phyloP scores from a whole-genome alignment of 371 early-diverging fungal species.

The Scutellospora calospora region DNA sequence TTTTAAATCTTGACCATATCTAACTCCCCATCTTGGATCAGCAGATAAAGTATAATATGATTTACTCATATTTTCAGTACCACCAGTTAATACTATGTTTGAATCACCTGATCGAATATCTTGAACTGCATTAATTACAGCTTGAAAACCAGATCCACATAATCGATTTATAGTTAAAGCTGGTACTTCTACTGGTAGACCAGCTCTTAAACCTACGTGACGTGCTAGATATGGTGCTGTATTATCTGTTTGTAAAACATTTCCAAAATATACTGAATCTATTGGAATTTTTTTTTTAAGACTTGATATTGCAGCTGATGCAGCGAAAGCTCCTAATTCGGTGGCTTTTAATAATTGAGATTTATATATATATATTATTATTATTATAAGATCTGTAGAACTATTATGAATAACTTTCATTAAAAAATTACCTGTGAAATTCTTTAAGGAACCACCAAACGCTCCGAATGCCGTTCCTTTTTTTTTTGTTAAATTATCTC shows the following conservation, averaged over 20 bases:
- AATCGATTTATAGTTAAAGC: constrained; percentile 95
- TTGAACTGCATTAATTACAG: constrained; percentile 91
- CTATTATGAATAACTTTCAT: too few relatives aligned
- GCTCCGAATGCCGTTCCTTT: constrained; percentile 67
- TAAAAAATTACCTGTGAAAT: constrained; percentile 41
- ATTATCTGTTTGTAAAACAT: constrained; percentile 88
- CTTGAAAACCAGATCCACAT: constrained; percentile 96
- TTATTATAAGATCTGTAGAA: too few relatives aligned
- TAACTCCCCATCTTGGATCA: constrained; percentile 83
- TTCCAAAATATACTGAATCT: constrained; percentile 95
- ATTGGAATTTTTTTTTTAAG: constrained; percentile 77
- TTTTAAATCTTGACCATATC: constrained; percentile 88
- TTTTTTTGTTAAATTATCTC: too few relatives aligned
- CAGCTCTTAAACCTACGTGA: constrained; percentile 91
- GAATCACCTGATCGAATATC: constrained; percentile 89
- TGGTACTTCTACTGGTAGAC: constrained; percentile 81
- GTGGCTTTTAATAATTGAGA: constrained; percentile 66
- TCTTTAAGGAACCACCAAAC: constrained; percentile 73
- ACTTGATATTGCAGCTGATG: constrained; percentile 84
- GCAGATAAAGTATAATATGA: constrained; percentile 83
- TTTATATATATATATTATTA: not conserved
- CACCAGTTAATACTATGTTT: constrained; percentile 90
- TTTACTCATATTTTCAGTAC: constrained; percentile 94
- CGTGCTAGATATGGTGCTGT: constrained; percentile 92
- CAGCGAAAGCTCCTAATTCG: constrained; percentile 92